These are phyloP conservation scores for Aspergillus conjunctus DNA, from an alignment of 495 filamentous ascomycete species.

Conservation along the genomic window DNA sequence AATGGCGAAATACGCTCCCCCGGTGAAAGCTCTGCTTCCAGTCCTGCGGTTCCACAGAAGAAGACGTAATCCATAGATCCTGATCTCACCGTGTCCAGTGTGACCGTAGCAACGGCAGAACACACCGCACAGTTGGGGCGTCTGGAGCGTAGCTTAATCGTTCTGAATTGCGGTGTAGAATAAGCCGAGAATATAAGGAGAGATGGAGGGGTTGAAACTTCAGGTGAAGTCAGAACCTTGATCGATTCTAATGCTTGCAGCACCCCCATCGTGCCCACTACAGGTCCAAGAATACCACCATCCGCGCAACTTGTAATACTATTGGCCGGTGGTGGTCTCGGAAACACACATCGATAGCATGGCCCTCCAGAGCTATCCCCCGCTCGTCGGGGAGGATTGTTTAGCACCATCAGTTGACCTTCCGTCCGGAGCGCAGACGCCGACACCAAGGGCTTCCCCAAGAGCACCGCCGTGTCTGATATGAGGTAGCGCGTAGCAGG, in stretches of 20 bases:
- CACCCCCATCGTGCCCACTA: conserved; percentile 93
- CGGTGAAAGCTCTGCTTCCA: conserved; percentile 53
- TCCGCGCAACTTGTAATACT: conserved; percentile 84
- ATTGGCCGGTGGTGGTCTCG: conserved; percentile 77
- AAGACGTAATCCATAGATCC: conserved; percentile 74
- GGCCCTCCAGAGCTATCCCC: conserved; percentile 62
- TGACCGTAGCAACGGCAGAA: conserved; percentile 61
- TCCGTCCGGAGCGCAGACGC: conserved; percentile 85
- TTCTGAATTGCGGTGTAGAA: conserved; percentile 67
- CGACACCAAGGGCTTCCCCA: conserved; percentile 78
- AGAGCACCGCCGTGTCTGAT: conserved; percentile 82
- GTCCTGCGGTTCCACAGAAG: conserved; percentile 67
- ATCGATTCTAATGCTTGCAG: conserved; percentile 88
- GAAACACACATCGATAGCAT: conserved; percentile 94
- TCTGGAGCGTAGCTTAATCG: conserved; percentile 68
- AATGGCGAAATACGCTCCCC: conserved; percentile 64
- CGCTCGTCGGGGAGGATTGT: conserved; percentile 50
- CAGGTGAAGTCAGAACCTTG: conserved; percentile 64
- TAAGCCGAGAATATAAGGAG: conserved; percentile 78
- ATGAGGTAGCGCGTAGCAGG: conserved; percentile 90
- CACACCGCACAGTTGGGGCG: conserved; percentile 74
- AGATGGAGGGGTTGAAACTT: conserved; percentile 30
- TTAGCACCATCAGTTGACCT: conserved; percentile 85
- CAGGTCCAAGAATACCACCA: conserved; percentile 87
- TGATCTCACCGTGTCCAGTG: conserved; percentile 58